Evolutionary conservation across 345 rosid genomes (phyloP).

Genomic region (Schrenkiella parvula): DNA sequence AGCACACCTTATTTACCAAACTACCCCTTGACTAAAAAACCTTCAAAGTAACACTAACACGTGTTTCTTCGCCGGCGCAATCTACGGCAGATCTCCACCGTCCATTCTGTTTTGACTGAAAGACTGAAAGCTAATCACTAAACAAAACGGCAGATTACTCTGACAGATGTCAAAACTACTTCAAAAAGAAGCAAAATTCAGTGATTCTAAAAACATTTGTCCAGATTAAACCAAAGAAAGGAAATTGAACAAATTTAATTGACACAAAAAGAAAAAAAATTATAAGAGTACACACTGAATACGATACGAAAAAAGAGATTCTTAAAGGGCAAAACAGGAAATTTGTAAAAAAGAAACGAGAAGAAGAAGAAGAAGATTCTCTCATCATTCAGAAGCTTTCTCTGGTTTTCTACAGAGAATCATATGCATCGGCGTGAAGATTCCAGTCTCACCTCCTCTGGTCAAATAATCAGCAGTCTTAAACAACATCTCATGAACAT

Average conservation of each 20-base stretch:
- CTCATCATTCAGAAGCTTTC: constrained; percentile 20
- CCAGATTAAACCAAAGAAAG: neutral
- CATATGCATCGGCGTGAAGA: constrained; percentile 95
- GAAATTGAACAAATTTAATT: constrained; percentile 29
- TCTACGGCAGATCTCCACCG: neutral
- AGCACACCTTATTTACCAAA: neutral
- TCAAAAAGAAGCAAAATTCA: neutral
- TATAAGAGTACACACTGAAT: neutral
- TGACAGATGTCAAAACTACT: no score
- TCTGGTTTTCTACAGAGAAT: constrained; percentile 83
- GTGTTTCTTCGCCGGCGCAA: neutral
- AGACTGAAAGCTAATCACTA: neutral
- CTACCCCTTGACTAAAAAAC: neutral
- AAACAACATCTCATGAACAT: constrained; percentile 90
- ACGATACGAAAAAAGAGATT: neutral
- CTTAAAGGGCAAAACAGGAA: constrained; percentile 3
- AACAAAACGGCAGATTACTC: neutral
- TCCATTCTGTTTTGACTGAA: neutral
- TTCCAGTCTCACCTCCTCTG: constrained; percentile 81
- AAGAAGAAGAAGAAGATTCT: neutral
- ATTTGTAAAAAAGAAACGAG: neutral
- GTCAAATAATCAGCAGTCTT: constrained; percentile 80
- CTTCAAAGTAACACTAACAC: neutral
- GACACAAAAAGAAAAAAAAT: neutral
- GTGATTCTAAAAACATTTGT: neutral